Base-by-base conservation (phyloP, 108 stramenopile genomes). In the Fistulifera pelliculosa region DNA sequence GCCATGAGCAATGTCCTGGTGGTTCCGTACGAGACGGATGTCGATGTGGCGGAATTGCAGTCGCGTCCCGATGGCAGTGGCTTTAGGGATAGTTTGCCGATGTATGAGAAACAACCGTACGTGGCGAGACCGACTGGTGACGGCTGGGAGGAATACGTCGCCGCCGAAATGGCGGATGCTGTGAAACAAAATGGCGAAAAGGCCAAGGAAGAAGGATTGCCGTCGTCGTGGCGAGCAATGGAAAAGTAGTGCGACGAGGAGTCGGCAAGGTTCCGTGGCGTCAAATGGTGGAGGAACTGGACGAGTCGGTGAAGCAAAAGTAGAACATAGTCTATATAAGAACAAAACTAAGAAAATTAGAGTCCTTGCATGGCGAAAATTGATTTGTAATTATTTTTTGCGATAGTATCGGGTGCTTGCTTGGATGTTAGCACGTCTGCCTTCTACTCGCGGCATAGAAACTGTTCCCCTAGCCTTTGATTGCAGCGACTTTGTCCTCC, bases 241-340 rank as follows among this genome's bases (percentile, higher is more conserved):
- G 87, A 18, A 71, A 75, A 47, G 77, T 90, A 7, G 60, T 90
- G 23, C 69, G 80, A 26, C 76, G 87, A 38, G 87, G 87, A 1
- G 70, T 90, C 23, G 87, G 87, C 11, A 85, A 60, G 41, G 77
- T 90, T 10, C 87, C 87, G 41, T 90, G 87, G 87, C 64, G 77
- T 57, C 74, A 77, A 52, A 90, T 85, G 73, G 79, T 90, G 1
- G 80, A 83, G 41, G 75, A 90, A 61, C 52, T 90, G 39, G 78
- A 88, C 21, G 80, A 82, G 51, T 54, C 64, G 15, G 79, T 81
- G 14, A 81, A 80, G 19, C 60, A 56, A 5, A 42, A 49, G 10
- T 35, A 35, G 31, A 3, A n/a, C n/a, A n/a, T n/a, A n/a, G n/a
- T n/a, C n/a, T n/a, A n/a, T n/a, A n/a, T n/a, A n/a, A n/a, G n/a